These are phyloP conservation scores for Starmerella apis DNA, from an alignment of 805 yeast genomes.

Conservation along the genomic window DNA sequence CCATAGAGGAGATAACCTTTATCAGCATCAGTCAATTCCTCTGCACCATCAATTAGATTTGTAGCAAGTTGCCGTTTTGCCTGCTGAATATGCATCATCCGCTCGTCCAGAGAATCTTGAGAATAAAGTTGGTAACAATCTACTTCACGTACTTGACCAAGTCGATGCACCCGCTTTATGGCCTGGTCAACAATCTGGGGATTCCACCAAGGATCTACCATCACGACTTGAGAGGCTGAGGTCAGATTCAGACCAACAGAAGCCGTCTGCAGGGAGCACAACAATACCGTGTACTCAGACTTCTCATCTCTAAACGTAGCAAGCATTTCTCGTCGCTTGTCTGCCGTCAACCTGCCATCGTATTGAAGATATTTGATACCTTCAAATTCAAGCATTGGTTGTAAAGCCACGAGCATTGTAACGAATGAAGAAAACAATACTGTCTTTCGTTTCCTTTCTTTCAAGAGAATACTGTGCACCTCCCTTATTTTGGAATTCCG, in stretches of 20 bases:
- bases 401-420: conserved; percentile 31
- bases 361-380: conserved; percentile 32
- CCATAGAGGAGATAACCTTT: conserved; percentile 54
- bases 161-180: conserved; percentile 42
- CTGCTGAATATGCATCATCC: conserved; percentile 32
- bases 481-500: conserved; percentile 30
- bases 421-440: conserved; percentile 41
- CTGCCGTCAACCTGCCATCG: conserved; percentile 33
- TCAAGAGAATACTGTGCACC: conserved; percentile 31
- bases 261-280: conserved; percentile 39
- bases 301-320: conserved; percentile 28
- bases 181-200: conserved; percentile 45
- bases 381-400: conserved; percentile 27
- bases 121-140: conserved; percentile 38
- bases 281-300: conserved; percentile 27
- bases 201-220: conserved; percentile 44
- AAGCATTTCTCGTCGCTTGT: conserved; percentile 30
- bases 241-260: conserved; percentile 40
- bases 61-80: conserved; percentile 32
- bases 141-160: conserved; percentile 39
- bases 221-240: conserved; percentile 36
- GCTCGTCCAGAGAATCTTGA: conserved; percentile 36
- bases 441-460: conserved; percentile 35
- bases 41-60: conserved; percentile 23
- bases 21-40: conserved; percentile 28